These are phyloP conservation scores for button mushroom (Agaricus bisporus) DNA, from an alignment of 768 basidiomycete species.

Conservation along the genomic window DNA sequence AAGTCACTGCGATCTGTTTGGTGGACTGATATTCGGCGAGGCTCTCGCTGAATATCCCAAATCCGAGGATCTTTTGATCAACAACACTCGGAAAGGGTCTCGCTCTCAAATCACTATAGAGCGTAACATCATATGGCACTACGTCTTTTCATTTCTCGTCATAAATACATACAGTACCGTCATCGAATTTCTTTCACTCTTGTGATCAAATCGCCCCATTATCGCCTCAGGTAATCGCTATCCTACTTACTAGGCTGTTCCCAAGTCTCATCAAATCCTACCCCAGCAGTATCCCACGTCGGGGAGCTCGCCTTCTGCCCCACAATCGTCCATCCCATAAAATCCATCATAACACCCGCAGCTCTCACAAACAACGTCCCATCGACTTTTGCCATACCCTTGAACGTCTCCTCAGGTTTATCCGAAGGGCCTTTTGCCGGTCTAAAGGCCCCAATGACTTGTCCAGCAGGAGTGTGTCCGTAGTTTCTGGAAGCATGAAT, in stretches of 20 bases:
- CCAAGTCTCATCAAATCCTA: constrained; percentile 63
- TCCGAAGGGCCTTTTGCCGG: constrained; percentile 12
- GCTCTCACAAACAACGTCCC: constrained; percentile 53
- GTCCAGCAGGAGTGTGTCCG: constrained; percentile 33
- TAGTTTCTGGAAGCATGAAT: constrained; percentile 42
- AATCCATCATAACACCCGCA: constrained; percentile 50
- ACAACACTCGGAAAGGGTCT: constrained; percentile 14
- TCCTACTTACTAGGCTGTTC: constrained; percentile 22
- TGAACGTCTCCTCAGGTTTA: constrained; percentile 34
- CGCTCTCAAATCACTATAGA: constrained; percentile 9
- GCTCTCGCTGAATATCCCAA: constrained; percentile 36
- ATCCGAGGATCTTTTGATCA: constrained; percentile 28
- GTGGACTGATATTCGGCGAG: constrained; percentile 42
- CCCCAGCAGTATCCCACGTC: constrained; percentile 49
- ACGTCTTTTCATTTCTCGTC: neutral
- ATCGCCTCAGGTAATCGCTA: neutral
- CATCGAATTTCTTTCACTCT: neutral
- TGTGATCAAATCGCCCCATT: neutral
- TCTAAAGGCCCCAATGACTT: constrained; percentile 36
- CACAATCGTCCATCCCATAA: constrained; percentile 48
- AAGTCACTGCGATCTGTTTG: constrained; percentile 27
- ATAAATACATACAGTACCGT: neutral
- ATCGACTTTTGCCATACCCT: constrained; percentile 38
- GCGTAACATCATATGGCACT: neutral
- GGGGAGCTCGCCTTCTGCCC: constrained; percentile 38